phyloP scores from a whole-genome alignment of 2,329 filamentous ascomycete species.

The Aspergillus sp. region DNA sequence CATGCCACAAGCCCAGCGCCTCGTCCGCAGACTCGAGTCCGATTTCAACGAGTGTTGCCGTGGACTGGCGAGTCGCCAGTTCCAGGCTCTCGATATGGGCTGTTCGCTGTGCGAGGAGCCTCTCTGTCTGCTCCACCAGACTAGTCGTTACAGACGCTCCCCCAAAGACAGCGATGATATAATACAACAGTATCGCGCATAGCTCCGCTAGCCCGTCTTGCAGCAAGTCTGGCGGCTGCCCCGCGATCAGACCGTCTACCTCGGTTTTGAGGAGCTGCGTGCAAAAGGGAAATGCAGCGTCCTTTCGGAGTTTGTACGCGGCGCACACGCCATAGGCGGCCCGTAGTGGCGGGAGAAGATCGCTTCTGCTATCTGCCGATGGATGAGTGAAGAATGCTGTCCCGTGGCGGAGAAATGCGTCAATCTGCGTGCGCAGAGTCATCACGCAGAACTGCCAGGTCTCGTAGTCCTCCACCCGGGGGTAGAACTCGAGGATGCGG shows the following conservation, averaged over 20 bases:
- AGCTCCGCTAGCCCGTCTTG: not conserved
- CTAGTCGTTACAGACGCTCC: not conserved
- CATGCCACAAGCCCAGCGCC: not conserved
- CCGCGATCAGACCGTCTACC: not conserved
- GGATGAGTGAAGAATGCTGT: not conserved
- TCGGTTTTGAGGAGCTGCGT: not conserved
- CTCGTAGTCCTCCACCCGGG: slow-evolving; percentile 1
- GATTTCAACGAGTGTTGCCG: not conserved
- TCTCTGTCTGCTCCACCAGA: not conserved
- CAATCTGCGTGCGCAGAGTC: not conserved
- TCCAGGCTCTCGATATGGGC: not conserved
- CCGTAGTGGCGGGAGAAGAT: not conserved
- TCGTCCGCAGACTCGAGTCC: not conserved
- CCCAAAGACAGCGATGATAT: not conserved
- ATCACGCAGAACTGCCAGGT: slow-evolving; percentile 4
- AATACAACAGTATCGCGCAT: not conserved
- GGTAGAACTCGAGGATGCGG: slow-evolving; percentile 6
- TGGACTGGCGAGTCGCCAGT: not conserved
- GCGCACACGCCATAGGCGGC: not conserved
- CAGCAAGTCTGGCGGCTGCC: not conserved
- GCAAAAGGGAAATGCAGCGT: not conserved
- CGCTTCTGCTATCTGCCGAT: not conserved
- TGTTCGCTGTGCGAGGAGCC: not conserved
- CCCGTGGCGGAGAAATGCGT: not conserved
- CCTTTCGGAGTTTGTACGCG: not conserved